phyloP scores from a whole-genome alignment of 176 grass and related monocot species.

The maize (Zea mays) region DNA sequence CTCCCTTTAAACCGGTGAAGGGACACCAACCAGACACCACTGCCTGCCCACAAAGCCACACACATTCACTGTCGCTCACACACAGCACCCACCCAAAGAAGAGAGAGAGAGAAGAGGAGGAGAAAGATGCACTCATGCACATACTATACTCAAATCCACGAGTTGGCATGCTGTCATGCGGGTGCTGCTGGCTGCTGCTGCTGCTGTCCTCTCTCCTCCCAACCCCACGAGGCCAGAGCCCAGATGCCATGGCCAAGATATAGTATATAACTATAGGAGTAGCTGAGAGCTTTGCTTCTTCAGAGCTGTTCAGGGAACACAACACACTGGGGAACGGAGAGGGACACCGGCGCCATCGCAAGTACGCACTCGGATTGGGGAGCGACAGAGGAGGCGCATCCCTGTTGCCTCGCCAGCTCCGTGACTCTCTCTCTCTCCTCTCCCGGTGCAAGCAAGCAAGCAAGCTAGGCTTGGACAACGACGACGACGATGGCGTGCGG shows the following conservation, averaged over 20 bases:
- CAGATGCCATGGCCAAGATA: slow-evolving; percentile 20
- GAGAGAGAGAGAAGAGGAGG: background rate
- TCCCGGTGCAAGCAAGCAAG: slow-evolving; percentile 4
- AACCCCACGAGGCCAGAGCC: background rate
- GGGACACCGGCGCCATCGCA: slow-evolving; percentile 4
- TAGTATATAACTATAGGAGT: slow-evolving; percentile 39
- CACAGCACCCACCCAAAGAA: background rate
- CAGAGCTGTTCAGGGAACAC: slow-evolving; percentile 9
- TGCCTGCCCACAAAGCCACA: slow-evolving; percentile 37
- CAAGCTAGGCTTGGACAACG: slow-evolving; percentile 32
- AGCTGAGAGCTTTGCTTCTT: slow-evolving; percentile 43
- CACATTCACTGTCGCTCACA: slow-evolving; percentile 17
- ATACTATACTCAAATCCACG: slow-evolving; percentile 37
- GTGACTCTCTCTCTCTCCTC: background rate
- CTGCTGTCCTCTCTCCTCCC: background rate
- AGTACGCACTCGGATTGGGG: slow-evolving; percentile 41
- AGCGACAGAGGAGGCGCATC: slow-evolving; percentile 34
- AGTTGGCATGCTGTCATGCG: slow-evolving; percentile 9
- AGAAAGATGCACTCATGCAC: background rate
- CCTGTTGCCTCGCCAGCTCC: slow-evolving; percentile 32
- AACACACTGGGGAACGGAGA: background rate
- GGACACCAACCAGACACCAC: slow-evolving; percentile 42
- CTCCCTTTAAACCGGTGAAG: slow-evolving; percentile 46
- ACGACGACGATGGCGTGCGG: slow-evolving; percentile 52
- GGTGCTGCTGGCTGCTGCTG: background rate